phyloP scores from a whole-genome alignment of 768 basidiomycete species.

The Hydnomerulius pinastri region DNA sequence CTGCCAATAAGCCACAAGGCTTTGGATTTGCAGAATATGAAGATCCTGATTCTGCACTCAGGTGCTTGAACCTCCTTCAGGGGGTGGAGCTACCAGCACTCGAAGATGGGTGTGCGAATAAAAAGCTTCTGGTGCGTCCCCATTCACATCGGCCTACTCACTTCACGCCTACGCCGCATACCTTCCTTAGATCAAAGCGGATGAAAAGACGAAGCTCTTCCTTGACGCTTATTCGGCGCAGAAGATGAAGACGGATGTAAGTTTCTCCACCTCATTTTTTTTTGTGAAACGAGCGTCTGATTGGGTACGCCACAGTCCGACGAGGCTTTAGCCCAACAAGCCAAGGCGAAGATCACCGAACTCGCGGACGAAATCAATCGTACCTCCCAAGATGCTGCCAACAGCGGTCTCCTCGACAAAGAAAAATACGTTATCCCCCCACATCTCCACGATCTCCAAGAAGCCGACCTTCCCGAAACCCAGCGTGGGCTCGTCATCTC shows the following conservation, averaged over 20 bases:
- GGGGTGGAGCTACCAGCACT: constrained; percentile 62
- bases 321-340: constrained; percentile 61
- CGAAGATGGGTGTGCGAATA: constrained; percentile 60
- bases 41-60: constrained; percentile 87
- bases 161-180: constrained; percentile 43
- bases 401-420: constrained; percentile 73
- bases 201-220: constrained; percentile 90
- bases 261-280: constrained; percentile 26
- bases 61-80: constrained; percentile 69
- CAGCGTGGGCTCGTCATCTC: constrained; percentile 90
- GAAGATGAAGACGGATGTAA: constrained; percentile 80
- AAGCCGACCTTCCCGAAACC: constrained; percentile 95
- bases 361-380: constrained; percentile 74
- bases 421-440: constrained; percentile 91
- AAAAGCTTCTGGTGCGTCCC: constrained; percentile 68
- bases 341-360: constrained; percentile 63
- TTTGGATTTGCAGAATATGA: constrained; percentile 98
- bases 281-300: background rate
- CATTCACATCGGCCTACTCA: background rate
- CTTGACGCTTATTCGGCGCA: constrained; percentile 83
- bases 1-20: constrained; percentile 91
- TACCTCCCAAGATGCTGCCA: constrained; percentile 72
- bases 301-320: constrained; percentile 54
- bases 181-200: constrained; percentile 78
- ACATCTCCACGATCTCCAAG: constrained; percentile 95